Conservation (phyloP, 2,329 filamentous ascomycete genomes). For the Fusarium caatingaense region DNA sequence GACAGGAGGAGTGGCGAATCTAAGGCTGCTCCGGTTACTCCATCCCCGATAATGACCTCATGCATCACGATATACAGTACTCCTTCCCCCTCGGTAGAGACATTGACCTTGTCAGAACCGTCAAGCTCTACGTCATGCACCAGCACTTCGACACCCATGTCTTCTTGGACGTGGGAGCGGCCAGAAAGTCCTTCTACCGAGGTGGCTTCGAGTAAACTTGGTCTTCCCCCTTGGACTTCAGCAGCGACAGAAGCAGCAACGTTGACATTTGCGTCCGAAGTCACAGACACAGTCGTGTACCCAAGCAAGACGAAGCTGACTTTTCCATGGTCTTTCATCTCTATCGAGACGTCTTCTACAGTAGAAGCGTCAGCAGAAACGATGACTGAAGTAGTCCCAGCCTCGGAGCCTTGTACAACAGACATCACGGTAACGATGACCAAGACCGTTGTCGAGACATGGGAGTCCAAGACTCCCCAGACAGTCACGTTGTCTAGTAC, state of each 20-base stretch:
- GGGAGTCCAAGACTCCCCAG: constrained; percentile 33
- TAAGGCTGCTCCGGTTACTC: constrained; percentile 9
- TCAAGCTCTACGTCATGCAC: constrained; percentile 15
- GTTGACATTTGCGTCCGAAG: not conserved
- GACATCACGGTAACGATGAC: constrained; percentile 46
- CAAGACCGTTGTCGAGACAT: constrained; percentile 43
- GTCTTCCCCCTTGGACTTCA: constrained; percentile 15
- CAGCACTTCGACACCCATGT: not conserved
- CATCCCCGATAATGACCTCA: constrained; percentile 25
- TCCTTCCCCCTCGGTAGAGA: constrained; percentile 4
- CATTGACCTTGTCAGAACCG: not conserved
- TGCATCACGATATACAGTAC: constrained; percentile 39
- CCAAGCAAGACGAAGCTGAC: constrained; percentile 15
- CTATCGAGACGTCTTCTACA: not conserved
- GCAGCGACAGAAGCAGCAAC: constrained; percentile 2
- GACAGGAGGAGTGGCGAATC: constrained; percentile 27
- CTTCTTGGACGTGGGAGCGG: constrained; percentile 18
- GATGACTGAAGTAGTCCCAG: constrained; percentile 5
- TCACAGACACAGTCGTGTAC: not conserved
- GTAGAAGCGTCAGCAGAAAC: not conserved
- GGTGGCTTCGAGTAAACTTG: constrained; percentile 12
- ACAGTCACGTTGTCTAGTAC: constrained; percentile 37
- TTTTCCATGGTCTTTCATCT: constrained; percentile 5
- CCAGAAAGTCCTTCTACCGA: constrained; percentile 8
- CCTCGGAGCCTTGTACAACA: constrained; percentile 38